Conservation (phyloP, 345 rosid species). For the Crucihimalaya himalaica region DNA sequence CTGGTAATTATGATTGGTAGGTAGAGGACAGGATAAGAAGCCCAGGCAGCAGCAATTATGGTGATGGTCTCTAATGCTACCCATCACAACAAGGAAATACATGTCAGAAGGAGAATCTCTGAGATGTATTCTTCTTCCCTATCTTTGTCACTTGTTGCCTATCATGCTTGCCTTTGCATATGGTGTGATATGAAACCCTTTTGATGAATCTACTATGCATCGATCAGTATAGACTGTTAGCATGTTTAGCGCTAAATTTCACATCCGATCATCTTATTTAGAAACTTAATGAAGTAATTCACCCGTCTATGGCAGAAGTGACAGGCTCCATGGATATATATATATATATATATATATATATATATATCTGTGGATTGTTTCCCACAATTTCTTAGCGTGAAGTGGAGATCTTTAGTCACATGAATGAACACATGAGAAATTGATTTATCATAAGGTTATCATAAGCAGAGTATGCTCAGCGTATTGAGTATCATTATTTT, state of each 20-base stretch:
- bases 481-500: background rate
- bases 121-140: conserved; percentile 53
- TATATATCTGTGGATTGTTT: conserved; percentile 8
- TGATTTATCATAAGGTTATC: conserved; percentile 1
- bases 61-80: conserved; percentile 56
- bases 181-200: background rate
- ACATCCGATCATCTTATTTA: background rate
- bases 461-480: background rate
- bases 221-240: background rate
- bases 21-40: conserved; percentile 17
- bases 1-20: too few species aligned
- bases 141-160: background rate
- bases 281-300: background rate
- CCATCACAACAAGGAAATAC: conserved; percentile 65
- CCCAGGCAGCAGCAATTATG: conserved; percentile 22
- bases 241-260: background rate
- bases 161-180: background rate
- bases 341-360: too few species aligned
- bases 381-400: background rate
- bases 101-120: conserved; percentile 67
- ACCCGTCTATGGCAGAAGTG: background rate
- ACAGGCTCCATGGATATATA: background rate
- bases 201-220: background rate
- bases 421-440: background rate
- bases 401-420: background rate